Conservation (phyloP, 2,329 filamentous ascomycete species). For the Penicillium sp. region DNA sequence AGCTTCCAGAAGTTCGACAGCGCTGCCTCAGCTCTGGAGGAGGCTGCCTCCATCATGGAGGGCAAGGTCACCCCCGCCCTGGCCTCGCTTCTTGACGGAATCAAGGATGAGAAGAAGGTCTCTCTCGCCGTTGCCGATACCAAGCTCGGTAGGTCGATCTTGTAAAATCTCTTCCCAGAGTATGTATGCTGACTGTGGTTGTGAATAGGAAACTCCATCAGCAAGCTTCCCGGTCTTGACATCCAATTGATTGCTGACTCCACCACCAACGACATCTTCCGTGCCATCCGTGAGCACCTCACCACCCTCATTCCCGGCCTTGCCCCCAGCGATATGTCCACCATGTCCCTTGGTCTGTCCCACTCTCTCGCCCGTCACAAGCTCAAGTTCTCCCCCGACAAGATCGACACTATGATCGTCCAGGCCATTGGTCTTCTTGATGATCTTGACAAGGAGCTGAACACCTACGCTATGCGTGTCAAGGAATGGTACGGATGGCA, state of each 20-base stretch:
- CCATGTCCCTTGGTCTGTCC: constrained; percentile 93
- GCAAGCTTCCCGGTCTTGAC: constrained; percentile 83
- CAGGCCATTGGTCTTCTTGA: constrained; percentile 93
- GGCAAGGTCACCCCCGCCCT: constrained; percentile 93
- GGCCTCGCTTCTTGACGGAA: constrained; percentile 73
- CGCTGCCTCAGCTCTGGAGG: constrained; percentile 82
- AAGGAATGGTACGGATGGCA: constrained; percentile 99
- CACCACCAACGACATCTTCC: constrained; percentile 82
- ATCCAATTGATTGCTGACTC: constrained; percentile 82
- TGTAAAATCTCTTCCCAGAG: background rate
- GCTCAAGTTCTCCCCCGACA: constrained; percentile 97
- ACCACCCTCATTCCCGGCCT: constrained; percentile 88
- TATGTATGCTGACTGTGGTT: constrained; percentile 15
- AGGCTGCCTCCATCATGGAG: constrained; percentile 83
- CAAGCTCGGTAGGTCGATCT: constrained; percentile 64
- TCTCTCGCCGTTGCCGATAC: constrained; percentile 91
- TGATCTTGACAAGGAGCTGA: constrained; percentile 97
- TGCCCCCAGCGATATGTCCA: constrained; percentile 78
- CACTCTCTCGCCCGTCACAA: constrained; percentile 97
- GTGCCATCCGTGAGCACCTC: constrained; percentile 88
- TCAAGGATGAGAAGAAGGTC: constrained; percentile 97
- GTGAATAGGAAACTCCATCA: constrained; percentile 70
- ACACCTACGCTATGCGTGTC: constrained; percentile 97
- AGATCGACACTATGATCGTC: constrained; percentile 99
- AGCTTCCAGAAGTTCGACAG: constrained; percentile 97